phyloP scores from a whole-genome alignment of 2,329 filamentous ascomycete genomes.

The Nemania sp. region DNA sequence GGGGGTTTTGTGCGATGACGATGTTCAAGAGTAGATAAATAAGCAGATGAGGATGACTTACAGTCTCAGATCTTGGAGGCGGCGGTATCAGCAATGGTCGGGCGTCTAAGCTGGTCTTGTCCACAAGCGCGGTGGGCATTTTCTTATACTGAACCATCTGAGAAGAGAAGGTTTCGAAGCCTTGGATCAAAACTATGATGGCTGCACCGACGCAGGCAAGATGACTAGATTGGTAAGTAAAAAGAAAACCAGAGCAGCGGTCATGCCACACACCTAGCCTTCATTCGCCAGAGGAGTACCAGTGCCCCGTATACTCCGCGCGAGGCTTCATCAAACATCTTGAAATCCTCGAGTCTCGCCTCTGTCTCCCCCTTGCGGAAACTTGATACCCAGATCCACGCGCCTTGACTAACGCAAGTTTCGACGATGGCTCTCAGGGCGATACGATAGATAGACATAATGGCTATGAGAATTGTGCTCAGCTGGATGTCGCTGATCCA shows the following conservation, averaged over 20 bases:
- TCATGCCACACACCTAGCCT: constrained; percentile 38
- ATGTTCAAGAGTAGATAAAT: not conserved
- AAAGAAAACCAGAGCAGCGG: not conserved
- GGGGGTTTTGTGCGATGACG: not conserved
- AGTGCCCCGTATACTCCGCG: constrained; percentile 44
- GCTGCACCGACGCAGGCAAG: constrained; percentile 46
- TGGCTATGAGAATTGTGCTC: constrained; percentile 44
- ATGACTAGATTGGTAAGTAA: constrained; percentile 36
- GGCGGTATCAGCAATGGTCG: constrained; percentile 30
- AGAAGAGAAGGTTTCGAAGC: constrained; percentile 47
- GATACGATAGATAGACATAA: constrained; percentile 45
- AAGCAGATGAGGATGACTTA: constrained; percentile 10
- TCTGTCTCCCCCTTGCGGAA: constrained; percentile 39
- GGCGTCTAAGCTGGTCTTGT: constrained; percentile 23
- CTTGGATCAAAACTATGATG: constrained; percentile 44
- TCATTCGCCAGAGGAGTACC: constrained; percentile 43
- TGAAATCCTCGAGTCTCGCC: constrained; percentile 46
- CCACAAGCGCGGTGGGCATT: constrained; percentile 31
- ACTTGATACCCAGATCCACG: constrained; percentile 48
- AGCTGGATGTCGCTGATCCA: constrained; percentile 39
- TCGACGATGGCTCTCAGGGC: constrained; percentile 45
- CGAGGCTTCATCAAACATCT: constrained; percentile 46
- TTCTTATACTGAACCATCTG: constrained; percentile 45
- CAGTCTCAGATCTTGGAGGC: constrained; percentile 42
- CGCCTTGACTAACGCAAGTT: constrained; percentile 44